Conservation (phyloP, 768 basidiomycete species). For the Panus rudis region DNA sequence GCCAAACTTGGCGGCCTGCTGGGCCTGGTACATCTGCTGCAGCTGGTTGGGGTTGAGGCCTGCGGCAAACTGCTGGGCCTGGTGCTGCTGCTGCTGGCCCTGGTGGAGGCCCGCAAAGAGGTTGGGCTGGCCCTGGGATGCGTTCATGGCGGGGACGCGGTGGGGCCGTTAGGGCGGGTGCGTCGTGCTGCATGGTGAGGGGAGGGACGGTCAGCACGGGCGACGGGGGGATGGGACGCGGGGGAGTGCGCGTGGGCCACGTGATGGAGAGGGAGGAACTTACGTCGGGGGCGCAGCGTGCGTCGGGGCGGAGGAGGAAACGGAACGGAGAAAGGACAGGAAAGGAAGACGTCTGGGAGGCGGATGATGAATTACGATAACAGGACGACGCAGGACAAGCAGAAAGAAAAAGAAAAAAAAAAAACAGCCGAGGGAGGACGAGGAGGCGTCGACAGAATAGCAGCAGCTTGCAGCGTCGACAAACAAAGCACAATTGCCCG, state of each 20-base stretch:
- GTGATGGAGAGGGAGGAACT: neutral
- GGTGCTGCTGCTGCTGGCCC: neutral
- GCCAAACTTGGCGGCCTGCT: neutral
- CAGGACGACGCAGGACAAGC: too few species aligned
- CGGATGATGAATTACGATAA: too few species aligned
- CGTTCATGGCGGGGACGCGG: neutral
- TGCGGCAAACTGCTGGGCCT: constrained; percentile 3
- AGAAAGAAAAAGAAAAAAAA: too few species aligned
- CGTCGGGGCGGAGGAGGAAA: too few species aligned
- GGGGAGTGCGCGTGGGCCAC: neutral
- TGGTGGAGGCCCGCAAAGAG: constrained; percentile 12
- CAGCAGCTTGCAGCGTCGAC: too few species aligned
- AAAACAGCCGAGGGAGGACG: too few species aligned
- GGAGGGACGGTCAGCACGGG: neutral
- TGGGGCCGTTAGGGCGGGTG: neutral
- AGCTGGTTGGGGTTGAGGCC: constrained; percentile 12
- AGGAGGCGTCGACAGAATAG: too few species aligned
- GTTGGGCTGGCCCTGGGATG: constrained; percentile 9
- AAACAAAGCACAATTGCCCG: too few species aligned
- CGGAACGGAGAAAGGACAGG: too few species aligned
- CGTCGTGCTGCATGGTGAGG: neutral
- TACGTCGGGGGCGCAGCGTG: too few species aligned
- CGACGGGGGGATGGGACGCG: neutral
- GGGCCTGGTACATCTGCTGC: constrained; percentile 10
- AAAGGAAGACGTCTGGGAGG: too few species aligned